Evolutionary conservation across 805 yeast genomes (phyloP).

Genomic region (Candida nitratophila): DNA sequence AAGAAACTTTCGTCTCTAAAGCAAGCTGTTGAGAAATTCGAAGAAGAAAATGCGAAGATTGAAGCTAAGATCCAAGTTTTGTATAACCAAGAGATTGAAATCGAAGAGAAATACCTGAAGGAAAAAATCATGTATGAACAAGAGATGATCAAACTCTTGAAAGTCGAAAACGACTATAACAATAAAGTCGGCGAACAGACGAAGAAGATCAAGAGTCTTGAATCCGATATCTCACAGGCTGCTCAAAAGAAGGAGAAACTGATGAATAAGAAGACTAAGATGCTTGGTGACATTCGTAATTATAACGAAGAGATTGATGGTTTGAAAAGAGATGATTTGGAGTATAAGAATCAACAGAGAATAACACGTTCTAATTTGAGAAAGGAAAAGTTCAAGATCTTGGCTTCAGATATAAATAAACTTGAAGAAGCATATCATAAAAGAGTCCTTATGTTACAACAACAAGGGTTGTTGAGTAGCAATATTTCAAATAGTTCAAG

Average conservation of each 20-base stretch:
- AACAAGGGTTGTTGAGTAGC: background rate
- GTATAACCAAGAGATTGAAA: constrained; percentile 30
- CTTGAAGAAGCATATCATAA: constrained; percentile 15
- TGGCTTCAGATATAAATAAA: constrained; percentile 17
- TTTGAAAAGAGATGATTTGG: constrained; percentile 17
- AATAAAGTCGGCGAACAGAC: constrained; percentile 17
- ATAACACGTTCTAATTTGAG: constrained; percentile 15
- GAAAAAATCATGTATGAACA: constrained; percentile 32
- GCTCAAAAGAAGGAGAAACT: constrained; percentile 27
- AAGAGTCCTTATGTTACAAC: background rate
- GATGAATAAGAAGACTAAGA: constrained; percentile 22
- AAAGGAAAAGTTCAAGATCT: constrained; percentile 16
- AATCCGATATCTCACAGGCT: constrained; percentile 23
- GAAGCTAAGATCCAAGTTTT: constrained; percentile 29
- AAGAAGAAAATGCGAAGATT: constrained; percentile 27
- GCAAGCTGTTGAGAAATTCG: constrained; percentile 34
- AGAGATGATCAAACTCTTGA: constrained; percentile 23
- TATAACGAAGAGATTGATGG: constrained; percentile 19
- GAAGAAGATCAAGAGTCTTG: constrained; percentile 16
- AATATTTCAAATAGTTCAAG: constrained; percentile 1
- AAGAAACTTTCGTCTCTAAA: constrained; percentile 46
- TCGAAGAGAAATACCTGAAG: constrained; percentile 30
- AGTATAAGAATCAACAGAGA: constrained; percentile 14
- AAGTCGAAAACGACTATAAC: constrained; percentile 23
- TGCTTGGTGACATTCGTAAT: constrained; percentile 16